These are phyloP conservation scores for Didymella lethalis DNA, from an alignment of 2,329 filamentous ascomycete species.

Conservation along the genomic window DNA sequence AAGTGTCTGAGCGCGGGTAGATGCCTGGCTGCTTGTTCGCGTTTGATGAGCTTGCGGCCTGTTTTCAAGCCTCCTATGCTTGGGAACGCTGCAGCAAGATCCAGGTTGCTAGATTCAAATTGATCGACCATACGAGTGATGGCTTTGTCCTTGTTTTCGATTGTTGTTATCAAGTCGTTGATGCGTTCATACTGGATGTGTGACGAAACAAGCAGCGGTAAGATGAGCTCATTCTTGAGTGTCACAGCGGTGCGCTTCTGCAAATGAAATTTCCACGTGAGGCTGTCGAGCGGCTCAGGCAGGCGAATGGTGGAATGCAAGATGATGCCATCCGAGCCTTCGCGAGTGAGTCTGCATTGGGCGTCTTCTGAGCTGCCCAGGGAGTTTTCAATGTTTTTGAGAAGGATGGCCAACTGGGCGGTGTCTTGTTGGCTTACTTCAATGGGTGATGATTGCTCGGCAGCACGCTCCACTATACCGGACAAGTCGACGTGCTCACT, in stretches of 20 bases:
- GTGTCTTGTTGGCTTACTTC: constrained; percentile 72
- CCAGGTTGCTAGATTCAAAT: constrained; percentile 63
- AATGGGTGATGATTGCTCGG: constrained; percentile 71
- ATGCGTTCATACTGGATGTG: constrained; percentile 59
- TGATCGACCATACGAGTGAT: constrained; percentile 66
- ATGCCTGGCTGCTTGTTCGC: constrained; percentile 61
- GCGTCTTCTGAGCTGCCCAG: constrained; percentile 52
- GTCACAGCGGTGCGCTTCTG: constrained; percentile 50
- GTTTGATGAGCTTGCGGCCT: constrained; percentile 54
- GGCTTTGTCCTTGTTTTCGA: constrained; percentile 66
- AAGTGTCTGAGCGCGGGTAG: constrained; percentile 65
- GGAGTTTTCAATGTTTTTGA: constrained; percentile 67
- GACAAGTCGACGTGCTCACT: constrained; percentile 67
- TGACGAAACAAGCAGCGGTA: constrained; percentile 61
- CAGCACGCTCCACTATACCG: constrained; percentile 69
- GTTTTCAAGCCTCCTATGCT: constrained; percentile 57
- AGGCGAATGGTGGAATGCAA: constrained; percentile 68
- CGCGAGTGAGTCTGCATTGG: constrained; percentile 44
- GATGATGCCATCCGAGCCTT: constrained; percentile 49
- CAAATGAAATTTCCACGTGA: constrained; percentile 72
- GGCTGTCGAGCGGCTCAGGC: constrained; percentile 66
- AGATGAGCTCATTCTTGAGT: constrained; percentile 60
- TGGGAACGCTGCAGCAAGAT: constrained; percentile 66
- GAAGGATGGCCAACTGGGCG: constrained; percentile 71
- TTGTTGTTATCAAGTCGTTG: constrained; percentile 56